phyloP scores from a whole-genome alignment of 495 filamentous ascomycete species.

The Trichoderma erinaceum region DNA sequence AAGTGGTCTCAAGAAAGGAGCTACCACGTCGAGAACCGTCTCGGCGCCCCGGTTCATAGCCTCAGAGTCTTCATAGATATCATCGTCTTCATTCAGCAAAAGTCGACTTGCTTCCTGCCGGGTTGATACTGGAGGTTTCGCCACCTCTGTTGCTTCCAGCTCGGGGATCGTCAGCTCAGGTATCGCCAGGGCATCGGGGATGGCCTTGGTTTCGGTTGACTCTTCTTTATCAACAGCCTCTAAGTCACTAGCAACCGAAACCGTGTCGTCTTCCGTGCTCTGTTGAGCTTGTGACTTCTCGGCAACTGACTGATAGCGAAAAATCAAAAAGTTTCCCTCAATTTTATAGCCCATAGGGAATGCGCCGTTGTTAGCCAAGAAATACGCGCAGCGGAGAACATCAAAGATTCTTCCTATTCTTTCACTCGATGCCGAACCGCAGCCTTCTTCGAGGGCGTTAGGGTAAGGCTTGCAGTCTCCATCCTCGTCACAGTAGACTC shows the following conservation, averaged over 20 bases:
- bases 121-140: neutral
- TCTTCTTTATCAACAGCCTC: neutral
- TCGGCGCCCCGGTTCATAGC: slow-evolving; percentile 21
- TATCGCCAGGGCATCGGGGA: neutral
- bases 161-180: neutral
- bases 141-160: neutral
- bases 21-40: slow-evolving; percentile 13
- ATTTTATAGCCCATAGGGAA: slow-evolving; percentile 19
- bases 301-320: neutral
- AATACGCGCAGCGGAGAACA: slow-evolving; percentile 29
- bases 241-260: neutral
- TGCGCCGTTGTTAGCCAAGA: slow-evolving; percentile 23
- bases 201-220: neutral
- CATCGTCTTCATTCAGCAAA: neutral
- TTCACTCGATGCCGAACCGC: slow-evolving; percentile 18
- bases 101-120: neutral
- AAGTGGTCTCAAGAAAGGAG: slow-evolving; percentile 20
- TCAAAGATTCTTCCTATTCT: slow-evolving; percentile 30
- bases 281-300: neutral
- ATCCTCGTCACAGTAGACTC: slow-evolving; percentile 31
- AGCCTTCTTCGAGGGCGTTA: neutral
- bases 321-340: neutral
- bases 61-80: neutral
- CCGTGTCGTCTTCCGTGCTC: neutral
- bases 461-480: slow-evolving; percentile 7